A percentile compares a stretch with the other conserved stretches of the same genome.
phyloP scores from a whole-genome alignment of 768 basidiomycete species.

The Dioszegia aurantiaca region DNA sequence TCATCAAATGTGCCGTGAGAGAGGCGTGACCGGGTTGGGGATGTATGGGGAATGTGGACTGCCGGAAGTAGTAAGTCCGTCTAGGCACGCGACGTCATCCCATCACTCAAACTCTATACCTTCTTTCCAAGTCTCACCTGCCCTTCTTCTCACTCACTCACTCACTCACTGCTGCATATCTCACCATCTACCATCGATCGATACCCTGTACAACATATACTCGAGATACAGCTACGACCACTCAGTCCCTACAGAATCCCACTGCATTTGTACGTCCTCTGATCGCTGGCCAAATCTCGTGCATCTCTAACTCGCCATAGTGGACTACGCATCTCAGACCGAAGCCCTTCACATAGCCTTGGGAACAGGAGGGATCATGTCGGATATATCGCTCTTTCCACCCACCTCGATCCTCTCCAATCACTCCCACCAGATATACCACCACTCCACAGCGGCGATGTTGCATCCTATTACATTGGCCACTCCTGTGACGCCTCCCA shows the following conservation, averaged over 20 bases:
- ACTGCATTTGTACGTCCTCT: no score
- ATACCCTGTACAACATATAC: no score
- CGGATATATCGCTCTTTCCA: slow-evolving; percentile 35
- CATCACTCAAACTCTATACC: no score
- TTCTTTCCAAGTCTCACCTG: no score
- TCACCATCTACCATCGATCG: no score
- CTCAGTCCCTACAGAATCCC: no score
- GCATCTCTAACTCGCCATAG: background rate
- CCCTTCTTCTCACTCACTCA: no score
- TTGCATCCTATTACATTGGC: no score
- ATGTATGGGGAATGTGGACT: background rate
- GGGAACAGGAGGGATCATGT: background rate
- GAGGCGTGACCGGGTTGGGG: background rate
- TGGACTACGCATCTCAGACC: background rate
- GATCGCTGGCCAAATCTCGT: background rate
- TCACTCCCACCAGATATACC: slow-evolving; percentile 34
- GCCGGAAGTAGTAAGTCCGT: background rate
- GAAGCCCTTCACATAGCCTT: background rate
- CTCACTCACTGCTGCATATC: no score
- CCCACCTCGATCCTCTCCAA: slow-evolving; percentile 27
- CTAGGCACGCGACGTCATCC: background rate
- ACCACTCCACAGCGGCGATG: background rate
- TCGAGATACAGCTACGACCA: no score
- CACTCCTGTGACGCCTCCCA: no score
- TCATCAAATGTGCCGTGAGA: no score